Evolutionary conservation across 768 basidiomycete genomes (phyloP), one percentile per base, ranked within the genome.

Genomic region (Punctularia strigosozonata): DNA sequence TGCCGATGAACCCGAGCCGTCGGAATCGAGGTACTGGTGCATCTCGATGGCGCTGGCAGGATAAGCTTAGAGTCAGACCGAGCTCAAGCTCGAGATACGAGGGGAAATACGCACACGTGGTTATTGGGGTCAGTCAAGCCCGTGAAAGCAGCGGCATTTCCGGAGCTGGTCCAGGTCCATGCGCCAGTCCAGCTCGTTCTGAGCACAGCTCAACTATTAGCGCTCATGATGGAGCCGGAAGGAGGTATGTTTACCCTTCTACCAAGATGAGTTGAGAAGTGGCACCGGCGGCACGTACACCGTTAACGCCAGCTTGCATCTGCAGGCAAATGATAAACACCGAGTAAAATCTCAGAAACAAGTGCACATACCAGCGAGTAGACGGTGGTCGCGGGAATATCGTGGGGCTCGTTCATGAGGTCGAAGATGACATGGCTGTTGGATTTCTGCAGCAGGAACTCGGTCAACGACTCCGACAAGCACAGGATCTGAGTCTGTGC

Each of bases 1-100:
- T 2, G 50, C 50, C 34, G 54, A 64, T 6, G 75, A 77, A 37
- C 73, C 74, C 15, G 73, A 76, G 45, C 72, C 67, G 49, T 80
- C 76, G 25, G 66, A 68, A 55, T 78, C 76, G 46, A 80, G 75
- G 61, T 80, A 80, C 52, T 79, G 75, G 54, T 80, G 76, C 73
- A 78, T 77, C 51, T 80, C 73, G 71, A 49, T 3, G n/a, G 38
- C 35, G 20, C 31, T 37, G 15, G 37, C 24, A 30, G 25, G n/a
- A 17, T 22, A 15, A 23, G 31, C 26, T 33, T 19, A 19, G 35
- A 15, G 33, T 46, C 28, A 18, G 22, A 17, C n/a, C 18, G 19
- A 32, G 23, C n/a, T n/a, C n/a, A n/a, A n/a, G n/a, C n/a, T n/a
- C n/a, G n/a, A n/a, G n/a, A n/a, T n/a, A n/a, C n/a, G n/a, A n/a